These are phyloP conservation scores for Beauveria pseudobassiana DNA, from an alignment of 2,329 filamentous ascomycete genomes.

Conservation along the genomic window DNA sequence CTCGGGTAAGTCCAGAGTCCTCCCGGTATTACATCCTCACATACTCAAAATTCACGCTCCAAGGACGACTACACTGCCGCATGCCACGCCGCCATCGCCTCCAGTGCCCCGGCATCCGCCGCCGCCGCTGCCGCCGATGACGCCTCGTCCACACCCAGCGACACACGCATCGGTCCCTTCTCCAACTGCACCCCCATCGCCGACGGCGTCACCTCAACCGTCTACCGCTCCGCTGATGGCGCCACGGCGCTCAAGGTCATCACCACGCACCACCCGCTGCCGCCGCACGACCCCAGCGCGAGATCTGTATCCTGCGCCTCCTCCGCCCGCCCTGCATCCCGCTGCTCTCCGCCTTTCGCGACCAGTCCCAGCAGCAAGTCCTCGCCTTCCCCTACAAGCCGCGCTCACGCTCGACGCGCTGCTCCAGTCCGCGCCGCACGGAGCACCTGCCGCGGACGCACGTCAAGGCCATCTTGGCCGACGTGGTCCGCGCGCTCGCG, in stretches of 20 bases:
- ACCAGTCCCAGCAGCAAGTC: slow-evolving; percentile 63
- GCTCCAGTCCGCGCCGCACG: slow-evolving; percentile 36
- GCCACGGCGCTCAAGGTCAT: slow-evolving; percentile 73
- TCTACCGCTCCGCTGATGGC: slow-evolving; percentile 60
- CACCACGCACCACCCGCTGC: slow-evolving; percentile 59
- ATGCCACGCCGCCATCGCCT: slow-evolving; percentile 21
- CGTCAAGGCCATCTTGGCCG: slow-evolving; percentile 43
- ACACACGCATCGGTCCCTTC: slow-evolving; percentile 45
- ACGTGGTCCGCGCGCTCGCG: slow-evolving; percentile 63
- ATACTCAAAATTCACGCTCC: not conserved
- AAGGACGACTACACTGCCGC: slow-evolving; percentile 53
- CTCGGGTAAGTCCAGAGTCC: slow-evolving; percentile 40
- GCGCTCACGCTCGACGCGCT: slow-evolving; percentile 62
- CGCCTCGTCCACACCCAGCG: slow-evolving; percentile 19
- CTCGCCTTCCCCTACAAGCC: slow-evolving; percentile 82
- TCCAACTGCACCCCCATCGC: slow-evolving; percentile 46
- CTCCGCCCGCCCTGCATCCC: slow-evolving; percentile 53
- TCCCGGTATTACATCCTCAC: not conserved
- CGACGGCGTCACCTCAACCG: slow-evolving; percentile 69
- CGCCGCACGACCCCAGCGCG: slow-evolving; percentile 75
- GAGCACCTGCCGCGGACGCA: slow-evolving; percentile 22
- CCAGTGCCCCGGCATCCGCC: slow-evolving; percentile 13
- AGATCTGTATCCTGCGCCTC: slow-evolving; percentile 63
- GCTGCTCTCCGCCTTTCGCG: slow-evolving; percentile 66
- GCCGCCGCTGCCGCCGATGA: not conserved